Evolutionary conservation across 768 basidiomycete species (phyloP).

Genomic region (Tylopilus balloui): DNA sequence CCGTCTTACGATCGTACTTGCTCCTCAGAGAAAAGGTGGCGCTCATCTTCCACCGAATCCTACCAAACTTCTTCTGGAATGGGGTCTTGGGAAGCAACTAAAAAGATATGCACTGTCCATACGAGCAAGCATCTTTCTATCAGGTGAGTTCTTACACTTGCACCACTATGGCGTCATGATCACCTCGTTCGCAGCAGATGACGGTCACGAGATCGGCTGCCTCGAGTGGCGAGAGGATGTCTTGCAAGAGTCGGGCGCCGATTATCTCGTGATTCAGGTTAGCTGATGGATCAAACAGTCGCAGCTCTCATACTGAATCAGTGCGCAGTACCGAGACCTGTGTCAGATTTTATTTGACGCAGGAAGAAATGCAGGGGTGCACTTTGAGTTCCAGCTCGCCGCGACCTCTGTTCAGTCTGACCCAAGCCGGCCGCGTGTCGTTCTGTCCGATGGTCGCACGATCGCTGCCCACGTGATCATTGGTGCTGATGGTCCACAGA

Average conservation of each 20-base stretch:
- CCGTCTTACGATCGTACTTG: background rate
- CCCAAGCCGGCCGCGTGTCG: constrained; percentile 27
- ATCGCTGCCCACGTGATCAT: constrained; percentile 52
- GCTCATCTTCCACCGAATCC: constrained; percentile 56
- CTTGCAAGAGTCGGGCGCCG: constrained; percentile 48
- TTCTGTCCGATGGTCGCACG: constrained; percentile 41
- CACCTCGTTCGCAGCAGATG: constrained; percentile 34
- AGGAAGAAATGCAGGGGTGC: constrained; percentile 45
- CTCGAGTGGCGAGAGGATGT: constrained; percentile 48
- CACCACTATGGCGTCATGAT: background rate
- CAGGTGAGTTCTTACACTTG: constrained; percentile 11
- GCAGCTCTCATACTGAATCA: background rate
- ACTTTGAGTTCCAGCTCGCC: constrained; percentile 42
- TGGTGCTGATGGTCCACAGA: constrained; percentile 58
- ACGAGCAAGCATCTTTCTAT: constrained; percentile 24
- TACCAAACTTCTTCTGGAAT: constrained; percentile 51
- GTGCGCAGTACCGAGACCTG: constrained; percentile 49
- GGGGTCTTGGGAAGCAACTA: constrained; percentile 50
- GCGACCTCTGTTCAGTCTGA: constrained; percentile 35
- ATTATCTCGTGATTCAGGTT: constrained; percentile 52
- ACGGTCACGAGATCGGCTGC: constrained; percentile 42
- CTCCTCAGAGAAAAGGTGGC: constrained; percentile 35
- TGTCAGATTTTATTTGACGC: constrained; percentile 45
- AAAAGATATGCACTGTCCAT: constrained; percentile 29
- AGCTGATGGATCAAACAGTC: background rate